These are phyloP conservation scores for Pseudocercospora macadamiae DNA, from an alignment of 2,329 filamentous ascomycete genomes.

Conservation along the genomic window DNA sequence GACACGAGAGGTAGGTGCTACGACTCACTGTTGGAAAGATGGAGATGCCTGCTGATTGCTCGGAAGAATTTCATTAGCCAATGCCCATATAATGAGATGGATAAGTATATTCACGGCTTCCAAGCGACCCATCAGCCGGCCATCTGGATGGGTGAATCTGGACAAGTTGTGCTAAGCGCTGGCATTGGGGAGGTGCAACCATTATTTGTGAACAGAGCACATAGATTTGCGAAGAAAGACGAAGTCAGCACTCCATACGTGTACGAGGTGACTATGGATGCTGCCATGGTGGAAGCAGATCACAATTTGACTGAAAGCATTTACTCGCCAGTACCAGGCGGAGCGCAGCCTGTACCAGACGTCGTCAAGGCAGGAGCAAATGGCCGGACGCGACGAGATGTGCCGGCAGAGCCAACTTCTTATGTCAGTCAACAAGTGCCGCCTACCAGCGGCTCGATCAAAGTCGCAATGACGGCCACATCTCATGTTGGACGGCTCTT, in stretches of 20 bases:
- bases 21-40: background rate
- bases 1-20: slow-evolving; percentile 38
- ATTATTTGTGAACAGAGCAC: slow-evolving; percentile 47
- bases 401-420: background rate
- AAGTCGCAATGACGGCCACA: slow-evolving; percentile 46
- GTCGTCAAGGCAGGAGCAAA: slow-evolving; percentile 46
- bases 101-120: slow-evolving; percentile 52
- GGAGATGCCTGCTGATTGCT: slow-evolving; percentile 32
- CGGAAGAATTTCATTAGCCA: slow-evolving; percentile 52
- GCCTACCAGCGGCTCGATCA: slow-evolving; percentile 19
- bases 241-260: slow-evolving; percentile 52
- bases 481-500: slow-evolving; percentile 49
- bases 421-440: background rate
- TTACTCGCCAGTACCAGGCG: slow-evolving; percentile 46
- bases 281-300: slow-evolving; percentile 35
- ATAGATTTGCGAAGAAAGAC: slow-evolving; percentile 47
- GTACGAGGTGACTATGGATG: slow-evolving; percentile 50
- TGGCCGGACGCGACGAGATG: slow-evolving; percentile 38
- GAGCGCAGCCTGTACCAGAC: slow-evolving; percentile 44
- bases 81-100: slow-evolving; percentile 51
- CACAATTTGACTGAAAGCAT: slow-evolving; percentile 37
- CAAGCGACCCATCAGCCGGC: slow-evolving; percentile 56
- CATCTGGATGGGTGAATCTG: slow-evolving; percentile 58
- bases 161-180: slow-evolving; percentile 49
- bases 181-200: slow-evolving; percentile 40